A percentile compares a stretch with the other conserved stretches of the same genome.
Evolutionary conservation across 2,329 filamentous ascomycete genomes (phyloP).

Genomic region (Ceratocystis eucalypticola): DNA sequence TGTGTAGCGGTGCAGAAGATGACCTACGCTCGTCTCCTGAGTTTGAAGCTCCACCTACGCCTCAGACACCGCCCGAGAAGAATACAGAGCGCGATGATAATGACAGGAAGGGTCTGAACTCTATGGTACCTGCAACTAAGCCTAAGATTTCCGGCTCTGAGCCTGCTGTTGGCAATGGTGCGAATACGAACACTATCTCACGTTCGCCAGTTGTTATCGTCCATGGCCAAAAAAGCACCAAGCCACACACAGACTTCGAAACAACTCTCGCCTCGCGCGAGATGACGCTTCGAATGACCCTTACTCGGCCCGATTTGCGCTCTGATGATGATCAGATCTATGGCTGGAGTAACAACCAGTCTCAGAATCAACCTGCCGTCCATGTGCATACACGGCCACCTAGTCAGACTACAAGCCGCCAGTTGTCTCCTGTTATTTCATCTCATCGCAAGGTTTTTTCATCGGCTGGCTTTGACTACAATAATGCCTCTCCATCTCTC

Average conservation of each 20-base stretch:
- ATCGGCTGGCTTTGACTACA: neutral
- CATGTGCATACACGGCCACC: conserved; percentile 10
- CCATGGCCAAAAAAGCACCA: conserved; percentile 22
- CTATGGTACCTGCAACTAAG: neutral
- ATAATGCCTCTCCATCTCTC: neutral
- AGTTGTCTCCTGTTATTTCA: conserved; percentile 5
- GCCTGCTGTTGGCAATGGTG: conserved; percentile 21
- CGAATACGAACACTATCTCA: conserved; percentile 20
- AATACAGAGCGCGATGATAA: conserved; percentile 20
- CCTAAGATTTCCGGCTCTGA: neutral
- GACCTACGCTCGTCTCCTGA: conserved; percentile 43
- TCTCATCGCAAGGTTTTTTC: conserved; percentile 4
- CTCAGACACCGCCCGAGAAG: conserved; percentile 27
- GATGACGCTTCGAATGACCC: conserved; percentile 93
- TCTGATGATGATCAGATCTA: conserved; percentile 60
- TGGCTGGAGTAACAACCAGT: conserved; percentile 41
- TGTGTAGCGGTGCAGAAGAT: conserved; percentile 30
- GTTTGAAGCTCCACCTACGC: conserved; percentile 46
- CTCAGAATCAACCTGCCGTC: neutral
- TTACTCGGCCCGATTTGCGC: conserved; percentile 77
- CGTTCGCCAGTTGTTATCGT: conserved; percentile 11
- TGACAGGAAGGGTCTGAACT: conserved; percentile 28
- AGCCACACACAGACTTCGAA: conserved; percentile 16
- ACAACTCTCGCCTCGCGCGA: conserved; percentile 37
- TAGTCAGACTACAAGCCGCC: conserved; percentile 10